Conservation (phyloP, 2,329 filamentous ascomycete genomes). For the Nakataea oryzae region DNA sequence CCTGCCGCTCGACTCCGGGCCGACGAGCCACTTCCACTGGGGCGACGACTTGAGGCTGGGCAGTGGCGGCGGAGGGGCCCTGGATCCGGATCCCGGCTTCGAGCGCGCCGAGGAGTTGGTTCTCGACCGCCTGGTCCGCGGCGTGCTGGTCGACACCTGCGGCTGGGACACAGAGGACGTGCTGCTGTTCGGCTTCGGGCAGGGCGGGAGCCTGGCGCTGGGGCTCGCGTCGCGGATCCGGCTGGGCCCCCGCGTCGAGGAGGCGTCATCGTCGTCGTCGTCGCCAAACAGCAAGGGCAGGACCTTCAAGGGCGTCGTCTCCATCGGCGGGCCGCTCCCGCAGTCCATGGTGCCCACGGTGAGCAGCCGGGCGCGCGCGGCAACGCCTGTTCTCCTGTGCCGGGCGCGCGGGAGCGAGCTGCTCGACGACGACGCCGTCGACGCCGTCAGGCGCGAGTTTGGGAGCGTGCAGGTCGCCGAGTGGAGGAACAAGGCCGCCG, state of each 20-base stretch:
- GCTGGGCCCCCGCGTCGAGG: constrained; percentile 19
- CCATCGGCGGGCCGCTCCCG: constrained; percentile 46
- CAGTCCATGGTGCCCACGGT: constrained; percentile 35
- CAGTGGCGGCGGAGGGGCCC: constrained; percentile 28
- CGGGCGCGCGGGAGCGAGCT: constrained; percentile 36
- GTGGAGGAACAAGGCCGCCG: constrained; percentile 57
- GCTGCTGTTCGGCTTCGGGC: constrained; percentile 55
- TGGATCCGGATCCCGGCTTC: constrained; percentile 56
- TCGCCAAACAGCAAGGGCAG: neutral
- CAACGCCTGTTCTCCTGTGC: constrained; percentile 54
- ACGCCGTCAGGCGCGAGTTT: constrained; percentile 57
- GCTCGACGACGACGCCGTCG: constrained; percentile 49
- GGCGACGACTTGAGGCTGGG: constrained; percentile 54
- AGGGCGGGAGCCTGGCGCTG: constrained; percentile 54
- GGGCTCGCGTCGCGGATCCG: constrained; percentile 38
- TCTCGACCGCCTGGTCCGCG: constrained; percentile 37
- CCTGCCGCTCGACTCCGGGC: constrained; percentile 10
- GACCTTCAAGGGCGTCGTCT: constrained; percentile 33
- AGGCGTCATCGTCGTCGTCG: constrained; percentile 7
- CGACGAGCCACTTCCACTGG: constrained; percentile 45
- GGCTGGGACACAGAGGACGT: constrained; percentile 52
- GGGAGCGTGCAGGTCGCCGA: constrained; percentile 54
- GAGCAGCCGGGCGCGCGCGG: constrained; percentile 39
- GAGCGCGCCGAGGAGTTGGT: constrained; percentile 34
- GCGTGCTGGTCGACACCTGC: constrained; percentile 40